Evolutionary conservation across 2,329 filamentous ascomycete genomes (phyloP), one percentile per base, ranked within the genome.

Genomic region (Aspergillus hortae): DNA sequence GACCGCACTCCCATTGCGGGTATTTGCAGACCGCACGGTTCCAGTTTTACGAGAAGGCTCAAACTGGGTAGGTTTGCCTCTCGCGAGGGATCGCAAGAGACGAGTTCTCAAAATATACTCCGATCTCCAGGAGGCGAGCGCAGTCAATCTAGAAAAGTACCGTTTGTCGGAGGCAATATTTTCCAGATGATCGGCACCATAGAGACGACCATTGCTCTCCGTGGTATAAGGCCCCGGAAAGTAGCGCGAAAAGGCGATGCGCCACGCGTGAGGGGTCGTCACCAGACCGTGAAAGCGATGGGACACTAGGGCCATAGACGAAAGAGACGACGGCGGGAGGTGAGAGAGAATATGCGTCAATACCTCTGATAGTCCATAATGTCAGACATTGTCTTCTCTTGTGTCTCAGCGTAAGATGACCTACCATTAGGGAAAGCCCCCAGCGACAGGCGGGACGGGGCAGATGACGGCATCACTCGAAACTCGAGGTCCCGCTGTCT

Each of bases 251-350:
- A 97, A 97, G 5, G 92, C 92, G 67, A 91, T 89, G 57, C 90
- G 85, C 92, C 92, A 97, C 6, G 91, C 91, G 73, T 96, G 90
- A 14, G 92, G 90, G 1, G 89, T 92, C 4, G 90, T 96, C 51
- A 97, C 88, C 38, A 97, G 78, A 48, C 81, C 80, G 70, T 95
- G 89, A 67, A 97, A 95, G 49, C 89, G 88, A 64, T 86, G 89
- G 32, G 90, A 96, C 27, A 97, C 90, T 46, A 95, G 80, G 15
- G 91, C 87, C 10, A 96, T 87, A 9, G 87, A 83, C 15, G 87
- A 85, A 61, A 97, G 83, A 21, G 92, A 91, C 56, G 89, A 84
- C 9, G 92, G 90, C 47, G 92, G 87, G 48, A 99, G 78, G 74
- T 97, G 89, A 36, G 94, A 96, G 52, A 97, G 75, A 30, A 95